Evolutionary conservation across 495 filamentous ascomycete genomes (phyloP).

Genomic region (Trichoderma virens): DNA sequence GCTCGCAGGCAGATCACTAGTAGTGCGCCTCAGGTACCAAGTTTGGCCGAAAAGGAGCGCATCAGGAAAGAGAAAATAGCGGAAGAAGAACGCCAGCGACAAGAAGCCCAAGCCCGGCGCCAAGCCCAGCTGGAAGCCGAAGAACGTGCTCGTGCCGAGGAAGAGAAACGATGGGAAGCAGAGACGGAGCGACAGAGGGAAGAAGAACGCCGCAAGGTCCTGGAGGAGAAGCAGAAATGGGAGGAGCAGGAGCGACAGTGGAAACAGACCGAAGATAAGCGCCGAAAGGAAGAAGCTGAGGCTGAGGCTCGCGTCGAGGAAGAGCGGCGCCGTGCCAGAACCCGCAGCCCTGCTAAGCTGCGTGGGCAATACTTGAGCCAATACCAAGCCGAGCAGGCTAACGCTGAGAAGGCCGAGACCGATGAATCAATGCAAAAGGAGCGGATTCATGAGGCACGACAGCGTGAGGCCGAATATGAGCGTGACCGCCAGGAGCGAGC

Average conservation of each 20-base stretch:
- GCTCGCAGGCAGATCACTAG: constrained; percentile 87
- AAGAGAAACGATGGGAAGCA: constrained; percentile 74
- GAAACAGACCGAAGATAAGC: constrained; percentile 71
- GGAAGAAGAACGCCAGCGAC: constrained; percentile 50
- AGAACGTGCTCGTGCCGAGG: constrained; percentile 54
- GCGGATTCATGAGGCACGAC: constrained; percentile 72
- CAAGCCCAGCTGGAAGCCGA: constrained; percentile 58
- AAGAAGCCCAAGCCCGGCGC: constrained; percentile 38
- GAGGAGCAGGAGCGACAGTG: constrained; percentile 77
- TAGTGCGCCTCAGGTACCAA: constrained; percentile 69
- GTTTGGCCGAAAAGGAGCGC: constrained; percentile 49
- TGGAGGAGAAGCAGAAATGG: constrained; percentile 75
- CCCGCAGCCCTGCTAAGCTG: constrained; percentile 55
- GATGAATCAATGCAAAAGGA: constrained; percentile 30
- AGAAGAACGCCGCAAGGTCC: constrained; percentile 57
- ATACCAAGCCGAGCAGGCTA: constrained; percentile 59
- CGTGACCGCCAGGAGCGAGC: constrained; percentile 61
- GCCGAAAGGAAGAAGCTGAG: constrained; percentile 66
- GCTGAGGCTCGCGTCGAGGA: constrained; percentile 56
- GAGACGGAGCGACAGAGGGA: constrained; percentile 62
- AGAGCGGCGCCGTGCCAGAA: constrained; percentile 55
- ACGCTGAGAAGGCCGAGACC: constrained; percentile 21
- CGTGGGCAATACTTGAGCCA: constrained; percentile 81
- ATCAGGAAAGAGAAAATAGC: constrained; percentile 43
- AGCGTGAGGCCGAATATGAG: constrained; percentile 80